Evolutionary conservation across 257 asterid genomes (phyloP).

Genomic region (Solanum ahanhuiri): DNA sequence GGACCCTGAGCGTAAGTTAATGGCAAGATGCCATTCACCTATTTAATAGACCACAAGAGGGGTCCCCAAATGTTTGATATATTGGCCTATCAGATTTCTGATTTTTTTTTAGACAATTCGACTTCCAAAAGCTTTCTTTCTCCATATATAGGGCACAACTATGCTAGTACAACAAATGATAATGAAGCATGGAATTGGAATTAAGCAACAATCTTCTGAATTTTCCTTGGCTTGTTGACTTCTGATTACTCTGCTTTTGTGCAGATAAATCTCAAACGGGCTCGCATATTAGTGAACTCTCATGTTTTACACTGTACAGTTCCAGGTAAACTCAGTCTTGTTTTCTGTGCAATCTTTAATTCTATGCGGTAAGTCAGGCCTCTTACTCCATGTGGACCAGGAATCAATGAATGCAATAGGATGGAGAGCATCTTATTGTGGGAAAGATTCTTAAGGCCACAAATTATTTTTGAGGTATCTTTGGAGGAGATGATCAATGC

Average conservation of each 20-base stretch:
- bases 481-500: constrained; percentile 66
- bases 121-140: background rate
- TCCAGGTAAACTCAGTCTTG: constrained; percentile 43
- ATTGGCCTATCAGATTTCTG: background rate
- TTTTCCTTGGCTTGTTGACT: background rate
- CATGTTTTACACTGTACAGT: constrained; percentile 42
- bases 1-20: background rate
- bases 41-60: background rate
- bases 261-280: constrained; percentile 97
- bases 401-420: constrained; percentile 65
- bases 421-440: constrained; percentile 70
- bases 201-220: background rate
- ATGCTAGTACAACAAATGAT: background rate
- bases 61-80: background rate
- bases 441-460: constrained; percentile 67
- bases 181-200: background rate
- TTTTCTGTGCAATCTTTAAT: background rate
- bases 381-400: constrained; percentile 26
- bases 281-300: constrained; percentile 77
- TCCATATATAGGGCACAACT: background rate
- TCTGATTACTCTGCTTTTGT: constrained; percentile 13
- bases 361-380: background rate
- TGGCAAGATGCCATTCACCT: background rate
- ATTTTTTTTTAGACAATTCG: background rate
- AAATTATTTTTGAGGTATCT: constrained; percentile 56